phyloP scores from a whole-genome alignment of 2,329 filamentous ascomycete species.

The Sclerotinia subarctica region DNA sequence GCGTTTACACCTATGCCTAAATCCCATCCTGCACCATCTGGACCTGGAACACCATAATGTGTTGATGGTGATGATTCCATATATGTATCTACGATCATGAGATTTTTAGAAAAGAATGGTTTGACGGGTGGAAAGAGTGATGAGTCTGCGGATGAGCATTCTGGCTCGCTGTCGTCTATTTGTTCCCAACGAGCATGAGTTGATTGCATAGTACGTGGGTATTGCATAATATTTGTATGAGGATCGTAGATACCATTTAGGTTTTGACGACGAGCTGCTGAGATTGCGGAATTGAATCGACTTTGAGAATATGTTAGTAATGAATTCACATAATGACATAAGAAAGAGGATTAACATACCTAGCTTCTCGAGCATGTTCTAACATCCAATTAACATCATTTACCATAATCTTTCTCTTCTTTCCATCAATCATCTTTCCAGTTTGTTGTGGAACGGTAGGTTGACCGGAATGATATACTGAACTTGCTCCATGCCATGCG shows the following conservation, averaged over 20 bases:
- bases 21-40: conserved; percentile 50
- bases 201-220: conserved; percentile 83
- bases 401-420: conserved; percentile 81
- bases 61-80: conserved; percentile 56
- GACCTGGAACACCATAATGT: conserved; percentile 56
- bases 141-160: conserved; percentile 9
- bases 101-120: conserved; percentile 57
- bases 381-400: conserved; percentile 96
- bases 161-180: conserved; percentile 45
- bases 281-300: conserved; percentile 76
- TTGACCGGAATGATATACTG: conserved; percentile 83
- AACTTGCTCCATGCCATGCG: conserved; percentile 95
- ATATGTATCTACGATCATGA: conserved; percentile 58
- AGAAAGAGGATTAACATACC: conserved; percentile 51
- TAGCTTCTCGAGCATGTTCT: conserved; percentile 87
- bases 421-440: conserved; percentile 71
- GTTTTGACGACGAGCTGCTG: conserved; percentile 61
- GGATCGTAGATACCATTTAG: conserved; percentile 82
- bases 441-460: conserved; percentile 72
- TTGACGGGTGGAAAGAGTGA: conserved; percentile 53
- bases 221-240: conserved; percentile 90
- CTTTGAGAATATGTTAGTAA: conserved; percentile 45
- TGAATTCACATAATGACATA: not conserved
- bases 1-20: conserved; percentile 33
- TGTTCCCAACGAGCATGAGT: conserved; percentile 81